phyloP scores from a whole-genome alignment of 768 basidiomycete genomes.

The Kwoniella pini region DNA sequence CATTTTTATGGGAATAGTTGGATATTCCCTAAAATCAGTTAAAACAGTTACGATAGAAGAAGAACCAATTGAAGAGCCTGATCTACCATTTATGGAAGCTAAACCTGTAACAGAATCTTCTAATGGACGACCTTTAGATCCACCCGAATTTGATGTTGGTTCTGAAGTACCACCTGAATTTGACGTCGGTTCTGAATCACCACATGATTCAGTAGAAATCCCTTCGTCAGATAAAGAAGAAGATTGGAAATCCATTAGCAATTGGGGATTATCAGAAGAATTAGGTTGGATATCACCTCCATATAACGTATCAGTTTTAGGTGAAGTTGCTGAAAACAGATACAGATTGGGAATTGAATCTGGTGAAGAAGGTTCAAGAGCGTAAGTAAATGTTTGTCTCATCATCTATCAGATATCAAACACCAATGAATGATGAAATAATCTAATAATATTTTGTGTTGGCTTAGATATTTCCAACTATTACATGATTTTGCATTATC shows the following conservation, averaged over 20 bases:
- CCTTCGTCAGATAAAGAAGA: no score
- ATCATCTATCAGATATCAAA: background rate
- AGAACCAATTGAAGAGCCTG: no score
- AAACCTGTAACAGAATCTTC: no score
- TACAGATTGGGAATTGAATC: constrained; percentile 25
- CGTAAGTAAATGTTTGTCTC: constrained; percentile 16
- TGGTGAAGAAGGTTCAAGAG: constrained; percentile 14
- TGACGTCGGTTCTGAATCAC: background rate
- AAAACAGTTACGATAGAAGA: background rate
- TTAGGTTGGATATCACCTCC: constrained; percentile 27
- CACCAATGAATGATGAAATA: no score
- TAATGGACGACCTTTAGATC: background rate
- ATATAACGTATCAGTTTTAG: constrained; percentile 21
- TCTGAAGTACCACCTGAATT: background rate
- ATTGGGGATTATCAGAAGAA: constrained; percentile 29
- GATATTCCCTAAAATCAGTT: background rate
- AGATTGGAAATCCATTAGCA: background rate
- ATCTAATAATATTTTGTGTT: no score
- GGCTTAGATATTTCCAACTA: constrained; percentile 24
- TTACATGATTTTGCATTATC: constrained; percentile 22
- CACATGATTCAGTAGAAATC: background rate
- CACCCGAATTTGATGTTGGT: background rate
- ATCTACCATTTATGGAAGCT: no score
- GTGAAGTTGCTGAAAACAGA: constrained; percentile 24
- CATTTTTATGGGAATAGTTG: background rate